Conservation (phyloP, 768 basidiomycete species). For the Suillus hirtellus region DNA sequence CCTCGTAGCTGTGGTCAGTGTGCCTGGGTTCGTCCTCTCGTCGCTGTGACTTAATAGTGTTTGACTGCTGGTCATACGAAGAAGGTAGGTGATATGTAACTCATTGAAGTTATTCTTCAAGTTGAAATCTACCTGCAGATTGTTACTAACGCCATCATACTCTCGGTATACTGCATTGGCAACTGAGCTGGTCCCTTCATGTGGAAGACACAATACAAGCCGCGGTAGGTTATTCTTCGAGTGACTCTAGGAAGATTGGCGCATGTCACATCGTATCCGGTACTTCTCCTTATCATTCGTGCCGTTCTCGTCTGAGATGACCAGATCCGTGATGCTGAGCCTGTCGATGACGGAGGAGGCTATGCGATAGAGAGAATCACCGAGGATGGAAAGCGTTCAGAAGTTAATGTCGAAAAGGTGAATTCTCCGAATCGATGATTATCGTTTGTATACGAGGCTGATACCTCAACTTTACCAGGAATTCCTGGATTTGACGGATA, state of each 20-base stretch:
- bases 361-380: slow-evolving; percentile 51
- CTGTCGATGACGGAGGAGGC: slow-evolving; percentile 54
- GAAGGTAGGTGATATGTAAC: slow-evolving; percentile 34
- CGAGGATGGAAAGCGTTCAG: slow-evolving; percentile 49
- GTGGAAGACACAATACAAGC: slow-evolving; percentile 69
- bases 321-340: slow-evolving; percentile 47
- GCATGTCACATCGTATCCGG: slow-evolving; percentile 55
- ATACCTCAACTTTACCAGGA: slow-evolving; percentile 39
- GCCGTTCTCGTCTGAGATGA: slow-evolving; percentile 39
- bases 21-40: slow-evolving; percentile 54
- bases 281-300: slow-evolving; percentile 41
- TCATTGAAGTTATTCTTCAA: not conserved
- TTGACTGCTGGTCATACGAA: slow-evolving; percentile 68
- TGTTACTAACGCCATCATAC: slow-evolving; percentile 66
- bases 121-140: not conserved
- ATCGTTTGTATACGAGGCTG: not conserved
- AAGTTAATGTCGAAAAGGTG: slow-evolving; percentile 63
- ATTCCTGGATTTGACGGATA: slow-evolving; percentile 73
- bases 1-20: slow-evolving; percentile 45
- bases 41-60: slow-evolving; percentile 61
- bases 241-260: slow-evolving; percentile 20
- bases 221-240: slow-evolving; percentile 39
- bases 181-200: slow-evolving; percentile 68
- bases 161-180: slow-evolving; percentile 60
- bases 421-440: slow-evolving; percentile 6